Evolutionary conservation across 768 basidiomycete genomes (phyloP), one percentile per base, ranked within the genome.

Genomic region (Phaeotremella skinneri): DNA sequence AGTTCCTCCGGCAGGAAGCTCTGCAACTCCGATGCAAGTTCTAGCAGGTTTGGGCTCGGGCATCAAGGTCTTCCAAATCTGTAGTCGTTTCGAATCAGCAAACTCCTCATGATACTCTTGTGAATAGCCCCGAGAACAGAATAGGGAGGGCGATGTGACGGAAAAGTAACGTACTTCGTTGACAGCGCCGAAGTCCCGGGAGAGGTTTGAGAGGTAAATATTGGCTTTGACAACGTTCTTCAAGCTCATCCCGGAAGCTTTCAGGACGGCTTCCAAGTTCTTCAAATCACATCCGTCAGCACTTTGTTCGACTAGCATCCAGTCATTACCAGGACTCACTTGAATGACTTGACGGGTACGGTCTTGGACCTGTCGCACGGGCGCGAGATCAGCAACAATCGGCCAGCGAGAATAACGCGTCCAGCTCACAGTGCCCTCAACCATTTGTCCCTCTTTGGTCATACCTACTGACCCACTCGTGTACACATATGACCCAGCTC

Each of bases 31-130:
- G 30, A 75, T 56, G 50, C 74, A 75, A 20, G 74, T 73, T 49
- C 74, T 59, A 55, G 74, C 74, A n/a, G 74, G 74, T 39, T 73
- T 70, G 2, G 73, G 73, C 26, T 69, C 64, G 11, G 73, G 73
- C 71, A 75, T 70, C 48, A 71, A 37, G 37, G 67, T 64, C 50
- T 71, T 66, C 59, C 63, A 73, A 14, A 75, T 65, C 73, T 74
- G 34, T 16, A 20, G 23, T n/a, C n/a, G n/a, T n/a, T n/a, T n/a
- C n/a, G n/a, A n/a, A n/a, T n/a, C n/a, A n/a, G n/a, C n/a, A n/a
- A n/a, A n/a, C n/a, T n/a, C n/a, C n/a, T n/a, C n/a, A n/a, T n/a
- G n/a, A n/a, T n/a, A n/a, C n/a, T n/a, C n/a, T n/a, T n/a, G n/a
- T n/a, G n/a, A n/a, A n/a, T n/a, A n/a, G n/a, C n/a, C n/a, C n/a